Percentiles rank a stretch among this genome's conserved stretches.
These are phyloP conservation scores for Fusarium heterosporum DNA, from an alignment of 2,329 filamentous ascomycete species.

Conservation along the genomic window DNA sequence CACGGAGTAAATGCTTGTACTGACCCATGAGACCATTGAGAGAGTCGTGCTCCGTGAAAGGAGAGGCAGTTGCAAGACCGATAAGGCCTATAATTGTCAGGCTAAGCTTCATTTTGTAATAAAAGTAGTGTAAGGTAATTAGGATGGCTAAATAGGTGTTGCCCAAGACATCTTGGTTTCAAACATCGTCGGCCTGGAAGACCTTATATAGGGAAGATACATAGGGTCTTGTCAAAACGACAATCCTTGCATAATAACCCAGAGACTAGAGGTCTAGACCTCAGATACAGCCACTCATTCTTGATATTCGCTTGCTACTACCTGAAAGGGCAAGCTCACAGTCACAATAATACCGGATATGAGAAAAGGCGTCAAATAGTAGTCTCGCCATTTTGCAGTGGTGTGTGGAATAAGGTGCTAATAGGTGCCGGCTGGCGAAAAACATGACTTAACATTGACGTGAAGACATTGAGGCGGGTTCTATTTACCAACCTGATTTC, in stretches of 20 bases:
- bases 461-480: not conserved
- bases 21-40: slow-evolving; percentile 14
- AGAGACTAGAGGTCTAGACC: not conserved
- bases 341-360: not conserved
- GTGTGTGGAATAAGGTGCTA: slow-evolving; percentile 11
- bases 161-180: not conserved
- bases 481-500: not conserved
- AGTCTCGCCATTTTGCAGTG: not conserved
- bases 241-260: not conserved
- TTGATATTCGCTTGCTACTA: slow-evolving; percentile 7
- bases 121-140: not conserved
- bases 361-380: slow-evolving; percentile 15
- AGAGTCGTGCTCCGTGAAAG: slow-evolving; percentile 19
- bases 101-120: slow-evolving; percentile 21
- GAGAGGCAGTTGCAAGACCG: slow-evolving; percentile 25
- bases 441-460: slow-evolving; percentile 18
- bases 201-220: slow-evolving; percentile 1
- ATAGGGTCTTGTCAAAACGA: not conserved
- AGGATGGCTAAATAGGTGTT: not conserved
- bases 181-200: not conserved
- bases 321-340: slow-evolving; percentile 15
- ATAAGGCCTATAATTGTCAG: slow-evolving; percentile 8
- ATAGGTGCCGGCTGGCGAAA: not conserved
- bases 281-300: slow-evolving; percentile 2
- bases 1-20: not conserved